Evolutionary conservation across 768 basidiomycete genomes (phyloP).

Genomic region (Suillus placidus): DNA sequence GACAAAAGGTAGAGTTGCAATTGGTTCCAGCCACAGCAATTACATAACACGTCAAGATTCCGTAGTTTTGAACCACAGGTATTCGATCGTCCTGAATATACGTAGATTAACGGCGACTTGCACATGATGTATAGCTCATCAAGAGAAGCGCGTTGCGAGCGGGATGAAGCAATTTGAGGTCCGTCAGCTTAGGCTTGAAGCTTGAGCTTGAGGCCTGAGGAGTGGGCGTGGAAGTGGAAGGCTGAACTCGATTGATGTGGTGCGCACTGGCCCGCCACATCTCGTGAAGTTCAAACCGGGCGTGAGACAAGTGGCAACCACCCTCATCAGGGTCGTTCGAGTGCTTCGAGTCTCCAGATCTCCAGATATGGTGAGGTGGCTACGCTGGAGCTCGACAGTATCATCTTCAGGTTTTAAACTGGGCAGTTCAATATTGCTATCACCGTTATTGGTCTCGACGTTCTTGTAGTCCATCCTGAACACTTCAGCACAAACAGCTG

Average conservation of each 20-base stretch:
- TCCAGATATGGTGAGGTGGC: constrained; percentile 52
- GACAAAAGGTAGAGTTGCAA: background rate
- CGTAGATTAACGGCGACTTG: background rate
- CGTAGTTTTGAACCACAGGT: background rate
- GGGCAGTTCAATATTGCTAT: constrained; percentile 58
- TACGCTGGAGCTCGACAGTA: constrained; percentile 51
- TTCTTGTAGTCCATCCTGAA: constrained; percentile 59
- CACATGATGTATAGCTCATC: background rate
- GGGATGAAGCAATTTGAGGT: background rate
- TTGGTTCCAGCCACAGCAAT: background rate
- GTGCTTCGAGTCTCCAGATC: constrained; percentile 52
- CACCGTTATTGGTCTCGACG: constrained; percentile 44
- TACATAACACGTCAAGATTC: background rate
- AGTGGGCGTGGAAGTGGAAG: background rate
- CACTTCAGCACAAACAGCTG: background rate
- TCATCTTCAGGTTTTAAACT: constrained; percentile 55
- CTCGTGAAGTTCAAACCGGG: background rate
- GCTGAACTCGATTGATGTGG: background rate
- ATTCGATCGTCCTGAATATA: background rate
- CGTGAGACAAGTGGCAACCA: constrained; percentile 22
- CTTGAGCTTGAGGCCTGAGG: background rate
- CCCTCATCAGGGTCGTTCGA: constrained; percentile 37
- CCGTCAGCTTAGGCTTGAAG: background rate
- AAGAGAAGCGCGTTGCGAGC: background rate
- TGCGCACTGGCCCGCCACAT: background rate